phyloP scores from a whole-genome alignment of 2,329 filamentous ascomycete species.

The Zalaria obscura region DNA sequence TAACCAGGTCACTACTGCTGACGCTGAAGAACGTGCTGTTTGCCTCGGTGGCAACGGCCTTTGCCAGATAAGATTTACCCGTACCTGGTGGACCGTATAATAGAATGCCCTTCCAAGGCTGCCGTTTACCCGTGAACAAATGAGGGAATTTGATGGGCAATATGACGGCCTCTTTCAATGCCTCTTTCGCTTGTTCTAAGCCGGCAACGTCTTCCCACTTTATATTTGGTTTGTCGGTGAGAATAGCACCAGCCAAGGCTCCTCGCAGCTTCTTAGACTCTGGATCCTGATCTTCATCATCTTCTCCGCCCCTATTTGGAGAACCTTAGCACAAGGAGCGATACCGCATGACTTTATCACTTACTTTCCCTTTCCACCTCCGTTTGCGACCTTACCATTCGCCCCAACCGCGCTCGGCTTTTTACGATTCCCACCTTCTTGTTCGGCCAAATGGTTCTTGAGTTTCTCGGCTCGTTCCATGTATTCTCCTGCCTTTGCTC shows the following conservation, averaged over 20 bases:
- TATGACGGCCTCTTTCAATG: slow-evolving; percentile 93
- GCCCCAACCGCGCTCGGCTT: slow-evolving; percentile 59
- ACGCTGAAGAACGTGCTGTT: slow-evolving; percentile 99
- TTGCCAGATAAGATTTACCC: slow-evolving; percentile 93
- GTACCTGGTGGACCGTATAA: slow-evolving; percentile 93
- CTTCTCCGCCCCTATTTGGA: slow-evolving; percentile 26
- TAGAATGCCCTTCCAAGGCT: slow-evolving; percentile 97
- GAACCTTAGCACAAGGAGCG: slow-evolving; percentile 1
- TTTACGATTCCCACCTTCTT: slow-evolving; percentile 51
- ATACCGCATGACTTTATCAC: slow-evolving; percentile 5
- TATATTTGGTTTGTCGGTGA: slow-evolving; percentile 91
- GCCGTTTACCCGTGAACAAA: slow-evolving; percentile 86
- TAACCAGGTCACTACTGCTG: slow-evolving; percentile 90
- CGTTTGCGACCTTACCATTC: slow-evolving; percentile 52
- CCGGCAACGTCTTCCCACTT: slow-evolving; percentile 98
- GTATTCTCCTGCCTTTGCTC: slow-evolving; percentile 87
- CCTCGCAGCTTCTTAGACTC: slow-evolving; percentile 91
- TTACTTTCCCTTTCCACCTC: slow-evolving; percentile 47
- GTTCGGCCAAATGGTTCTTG: slow-evolving; percentile 72
- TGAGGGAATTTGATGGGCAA: slow-evolving; percentile 97
- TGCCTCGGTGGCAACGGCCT: slow-evolving; percentile 93
- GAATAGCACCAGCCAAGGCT: slow-evolving; percentile 78
- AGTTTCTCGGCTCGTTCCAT: slow-evolving; percentile 98
- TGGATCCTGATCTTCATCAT: slow-evolving; percentile 59
- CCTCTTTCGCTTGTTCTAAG: slow-evolving; percentile 86